phyloP scores from a whole-genome alignment of 441 rosid species.

The Hura crepitans region DNA sequence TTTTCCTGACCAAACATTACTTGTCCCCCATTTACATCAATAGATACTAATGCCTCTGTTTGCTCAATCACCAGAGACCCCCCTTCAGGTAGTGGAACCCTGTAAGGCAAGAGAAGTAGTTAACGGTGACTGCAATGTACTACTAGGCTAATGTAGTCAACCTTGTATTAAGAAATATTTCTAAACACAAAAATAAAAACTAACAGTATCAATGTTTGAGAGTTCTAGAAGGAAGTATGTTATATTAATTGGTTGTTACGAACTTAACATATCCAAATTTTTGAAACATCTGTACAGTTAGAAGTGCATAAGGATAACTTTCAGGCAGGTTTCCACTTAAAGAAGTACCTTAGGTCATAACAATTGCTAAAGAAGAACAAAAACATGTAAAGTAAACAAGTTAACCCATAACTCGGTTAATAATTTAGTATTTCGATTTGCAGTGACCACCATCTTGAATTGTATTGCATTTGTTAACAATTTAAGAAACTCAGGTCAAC shows the following conservation, averaged over 20 bases:
- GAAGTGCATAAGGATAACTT: background rate
- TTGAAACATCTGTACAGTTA: background rate
- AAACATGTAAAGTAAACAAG: background rate
- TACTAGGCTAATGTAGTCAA: background rate
- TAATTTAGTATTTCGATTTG: background rate
- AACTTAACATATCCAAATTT: slow-evolving; percentile 1
- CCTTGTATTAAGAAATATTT: background rate
- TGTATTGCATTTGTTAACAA: background rate
- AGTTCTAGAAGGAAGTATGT: background rate
- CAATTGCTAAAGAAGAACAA: background rate
- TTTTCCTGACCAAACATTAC: slow-evolving; percentile 84
- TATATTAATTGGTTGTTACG: background rate
- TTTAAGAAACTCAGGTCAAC: background rate
- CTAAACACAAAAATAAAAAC: background rate
- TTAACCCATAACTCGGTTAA: background rate
- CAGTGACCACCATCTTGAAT: background rate
- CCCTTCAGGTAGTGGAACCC: slow-evolving; percentile 85
- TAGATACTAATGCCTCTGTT: slow-evolving; percentile 95
- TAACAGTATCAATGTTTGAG: background rate
- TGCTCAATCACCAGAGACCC: slow-evolving; percentile 97
- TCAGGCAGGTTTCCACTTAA: background rate
- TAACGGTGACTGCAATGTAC: slow-evolving; percentile 18
- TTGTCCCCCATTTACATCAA: slow-evolving; percentile 98
- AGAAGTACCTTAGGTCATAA: background rate
- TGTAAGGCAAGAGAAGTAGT: slow-evolving; percentile 30